Percentiles rank a stretch among this genome's conserved stretches.
Evolutionary conservation across 2,329 filamentous ascomycete species (phyloP).

Genomic region (Paecilomyces variotii): DNA sequence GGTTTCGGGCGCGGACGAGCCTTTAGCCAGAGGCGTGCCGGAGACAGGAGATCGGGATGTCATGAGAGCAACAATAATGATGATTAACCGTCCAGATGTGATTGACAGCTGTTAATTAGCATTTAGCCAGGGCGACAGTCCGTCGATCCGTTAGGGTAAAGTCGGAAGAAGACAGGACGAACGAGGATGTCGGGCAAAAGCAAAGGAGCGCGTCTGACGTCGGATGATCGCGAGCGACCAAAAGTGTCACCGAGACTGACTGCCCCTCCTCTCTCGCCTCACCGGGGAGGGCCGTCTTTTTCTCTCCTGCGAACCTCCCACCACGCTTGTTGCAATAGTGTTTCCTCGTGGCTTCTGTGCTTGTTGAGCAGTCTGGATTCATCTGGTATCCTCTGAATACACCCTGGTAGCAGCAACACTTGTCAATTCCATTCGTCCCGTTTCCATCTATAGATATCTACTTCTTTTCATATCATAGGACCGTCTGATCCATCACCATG

Average conservation of each 20-base stretch:
- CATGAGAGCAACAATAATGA: conserved; percentile 16
- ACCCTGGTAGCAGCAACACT: neutral
- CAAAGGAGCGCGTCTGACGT: conserved; percentile 20
- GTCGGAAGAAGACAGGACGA: conserved; percentile 17
- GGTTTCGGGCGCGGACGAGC: conserved; percentile 26
- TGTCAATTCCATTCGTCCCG: neutral
- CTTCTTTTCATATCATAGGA: neutral
- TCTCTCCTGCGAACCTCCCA: conserved; percentile 9
- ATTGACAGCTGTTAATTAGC: neutral
- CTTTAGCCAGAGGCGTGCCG: conserved; percentile 37
- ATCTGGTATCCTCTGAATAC: neutral
- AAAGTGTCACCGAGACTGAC: conserved; percentile 27
- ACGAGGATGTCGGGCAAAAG: conserved; percentile 7
- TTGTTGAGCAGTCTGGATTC: neutral
- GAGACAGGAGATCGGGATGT: conserved; percentile 25
- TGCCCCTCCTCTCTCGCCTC: conserved; percentile 24
- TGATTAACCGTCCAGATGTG: conserved; percentile 9
- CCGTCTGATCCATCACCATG: conserved; percentile 41
- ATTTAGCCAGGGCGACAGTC: neutral
- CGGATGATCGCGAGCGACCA: conserved; percentile 16
- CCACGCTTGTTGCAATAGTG: conserved; percentile 8
- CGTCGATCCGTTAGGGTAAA: conserved; percentile 21
- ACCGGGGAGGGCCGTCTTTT: conserved; percentile 9
- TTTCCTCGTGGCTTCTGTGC: conserved; percentile 4
- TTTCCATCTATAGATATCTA: neutral